Evolutionary conservation across 2,329 filamentous ascomycete genomes (phyloP).

Genomic region (Fusarium verticillioides): DNA sequence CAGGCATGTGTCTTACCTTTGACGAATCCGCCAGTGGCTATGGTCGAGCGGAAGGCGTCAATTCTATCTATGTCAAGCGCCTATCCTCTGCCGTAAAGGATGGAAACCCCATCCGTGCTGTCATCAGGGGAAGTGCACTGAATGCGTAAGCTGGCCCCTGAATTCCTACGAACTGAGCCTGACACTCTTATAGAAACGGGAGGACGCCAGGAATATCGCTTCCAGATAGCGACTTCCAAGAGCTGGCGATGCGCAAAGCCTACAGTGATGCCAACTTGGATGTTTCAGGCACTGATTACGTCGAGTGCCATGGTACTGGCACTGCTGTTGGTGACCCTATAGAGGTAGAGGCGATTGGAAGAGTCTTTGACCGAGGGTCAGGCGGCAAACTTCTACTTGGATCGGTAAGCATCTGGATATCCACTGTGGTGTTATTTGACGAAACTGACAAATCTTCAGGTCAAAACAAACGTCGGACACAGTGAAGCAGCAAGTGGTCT

Average conservation of each 20-base stretch:
- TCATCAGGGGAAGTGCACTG: background rate
- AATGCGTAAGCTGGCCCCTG: background rate
- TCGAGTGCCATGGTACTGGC: background rate
- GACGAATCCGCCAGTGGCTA: background rate
- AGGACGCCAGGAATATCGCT: background rate
- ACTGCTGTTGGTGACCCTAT: background rate
- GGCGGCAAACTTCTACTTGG: background rate
- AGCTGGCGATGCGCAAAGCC: background rate
- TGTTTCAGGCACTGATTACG: background rate
- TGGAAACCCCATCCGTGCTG: background rate
- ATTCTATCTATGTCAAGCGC: background rate
- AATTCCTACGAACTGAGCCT: fast-evolving
- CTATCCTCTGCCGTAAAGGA: background rate
- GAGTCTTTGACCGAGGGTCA: background rate
- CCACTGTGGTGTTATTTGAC: fast-evolving
- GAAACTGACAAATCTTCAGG: fast-evolving
- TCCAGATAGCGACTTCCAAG: background rate
- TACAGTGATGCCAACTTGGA: background rate
- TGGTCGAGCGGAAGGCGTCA: background rate
- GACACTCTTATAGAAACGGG: background rate
- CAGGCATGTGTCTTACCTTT: background rate
- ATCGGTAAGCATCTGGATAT: background rate
- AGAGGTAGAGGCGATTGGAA: background rate
- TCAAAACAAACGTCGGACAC: background rate
- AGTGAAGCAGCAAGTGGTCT: background rate